These are phyloP conservation scores for Cutaneotrichosporon spelunceum DNA, from an alignment of 1,284 basidiomycete genomes.

Conservation along the genomic window DNA sequence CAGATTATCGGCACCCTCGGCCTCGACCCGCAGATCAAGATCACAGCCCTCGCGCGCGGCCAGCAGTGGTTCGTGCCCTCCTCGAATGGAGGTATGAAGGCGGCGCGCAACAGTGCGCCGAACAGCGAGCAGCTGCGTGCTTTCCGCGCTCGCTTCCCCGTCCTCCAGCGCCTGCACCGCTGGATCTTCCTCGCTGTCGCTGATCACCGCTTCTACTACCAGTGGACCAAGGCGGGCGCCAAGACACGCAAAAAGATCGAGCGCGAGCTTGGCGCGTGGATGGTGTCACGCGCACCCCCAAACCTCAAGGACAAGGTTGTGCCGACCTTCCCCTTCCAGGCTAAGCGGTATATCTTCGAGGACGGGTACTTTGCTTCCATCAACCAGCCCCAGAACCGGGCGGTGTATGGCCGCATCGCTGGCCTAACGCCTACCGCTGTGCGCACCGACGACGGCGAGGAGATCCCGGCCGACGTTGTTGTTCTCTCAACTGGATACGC, in stretches of 20 bases:
- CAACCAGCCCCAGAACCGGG: conserved; percentile 19
- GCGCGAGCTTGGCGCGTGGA: conserved; percentile 18
- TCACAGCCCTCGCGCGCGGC: conserved; percentile 23
- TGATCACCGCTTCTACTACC: conserved; percentile 18
- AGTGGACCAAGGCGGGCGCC: conserved; percentile 20
- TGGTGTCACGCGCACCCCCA: conserved; percentile 14
- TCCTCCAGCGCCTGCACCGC: conserved; percentile 19
- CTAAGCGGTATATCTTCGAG: conserved; percentile 24
- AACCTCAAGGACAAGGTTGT: conserved; percentile 24
- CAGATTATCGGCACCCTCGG: conserved; percentile 25
- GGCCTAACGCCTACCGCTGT: conserved; percentile 15
- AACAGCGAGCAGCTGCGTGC: conserved; percentile 13
- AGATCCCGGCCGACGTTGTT: conserved; percentile 22
- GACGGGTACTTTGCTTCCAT: conserved; percentile 26
- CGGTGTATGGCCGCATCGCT: conserved; percentile 22
- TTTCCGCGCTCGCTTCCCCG: conserved; percentile 15
- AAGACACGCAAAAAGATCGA: conserved; percentile 16
- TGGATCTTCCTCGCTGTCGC: conserved; percentile 14
- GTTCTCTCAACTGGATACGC: conserved; percentile 25
- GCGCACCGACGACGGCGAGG: conserved; percentile 19
- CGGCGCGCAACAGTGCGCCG: conserved; percentile 18
- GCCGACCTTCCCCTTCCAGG: conserved; percentile 18
- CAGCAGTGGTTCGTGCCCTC: conserved; percentile 25
- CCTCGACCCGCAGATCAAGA: conserved; percentile 22
- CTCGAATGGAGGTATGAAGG: conserved; percentile 7